A percentile compares a stretch with the other conserved stretches of the same genome.
These are phyloP conservation scores for Penicillium polonicum DNA, from an alignment of 2,329 filamentous ascomycete species.

Conservation along the genomic window DNA sequence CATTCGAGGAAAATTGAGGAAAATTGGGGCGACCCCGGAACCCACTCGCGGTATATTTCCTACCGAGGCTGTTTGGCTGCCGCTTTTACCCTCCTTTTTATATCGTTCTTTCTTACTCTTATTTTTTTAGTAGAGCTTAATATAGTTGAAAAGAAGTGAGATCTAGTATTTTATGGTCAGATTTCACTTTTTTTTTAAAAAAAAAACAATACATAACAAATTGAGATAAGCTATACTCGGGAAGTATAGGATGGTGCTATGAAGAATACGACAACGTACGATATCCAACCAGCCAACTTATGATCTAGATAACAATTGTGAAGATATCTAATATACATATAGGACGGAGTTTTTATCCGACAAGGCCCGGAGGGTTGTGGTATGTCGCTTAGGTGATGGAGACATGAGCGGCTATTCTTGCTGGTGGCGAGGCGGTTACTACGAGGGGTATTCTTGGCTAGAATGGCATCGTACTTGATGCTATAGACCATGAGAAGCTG, in stretches of 20 bases:
- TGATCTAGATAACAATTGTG: too few relatives aligned
- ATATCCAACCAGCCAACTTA: neutral
- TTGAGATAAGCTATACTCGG: neutral
- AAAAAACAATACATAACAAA: neutral
- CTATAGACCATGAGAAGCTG: neutral
- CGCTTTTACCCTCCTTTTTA: neutral
- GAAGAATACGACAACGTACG: neutral
- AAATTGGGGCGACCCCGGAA: neutral
- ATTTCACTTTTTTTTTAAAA: too few relatives aligned
- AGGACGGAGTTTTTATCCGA: neutral
- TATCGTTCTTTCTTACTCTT: neutral
- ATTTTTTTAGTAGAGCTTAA: neutral
- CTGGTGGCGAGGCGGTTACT: neutral
- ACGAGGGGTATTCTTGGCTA: neutral
- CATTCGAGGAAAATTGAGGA: neutral
- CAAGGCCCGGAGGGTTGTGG: neutral
- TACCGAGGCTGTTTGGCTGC: neutral
- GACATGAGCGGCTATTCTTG: neutral
- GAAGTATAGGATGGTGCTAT: neutral
- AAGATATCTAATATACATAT: neutral
- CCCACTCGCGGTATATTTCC: neutral
- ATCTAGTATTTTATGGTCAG: too few relatives aligned
- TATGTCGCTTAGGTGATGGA: neutral
- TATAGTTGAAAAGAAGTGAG: too few relatives aligned
- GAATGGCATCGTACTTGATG: neutral